Evolutionary conservation across 164 flowering plant genomes (phyloP).

Genomic region (Vitis cinerea): DNA sequence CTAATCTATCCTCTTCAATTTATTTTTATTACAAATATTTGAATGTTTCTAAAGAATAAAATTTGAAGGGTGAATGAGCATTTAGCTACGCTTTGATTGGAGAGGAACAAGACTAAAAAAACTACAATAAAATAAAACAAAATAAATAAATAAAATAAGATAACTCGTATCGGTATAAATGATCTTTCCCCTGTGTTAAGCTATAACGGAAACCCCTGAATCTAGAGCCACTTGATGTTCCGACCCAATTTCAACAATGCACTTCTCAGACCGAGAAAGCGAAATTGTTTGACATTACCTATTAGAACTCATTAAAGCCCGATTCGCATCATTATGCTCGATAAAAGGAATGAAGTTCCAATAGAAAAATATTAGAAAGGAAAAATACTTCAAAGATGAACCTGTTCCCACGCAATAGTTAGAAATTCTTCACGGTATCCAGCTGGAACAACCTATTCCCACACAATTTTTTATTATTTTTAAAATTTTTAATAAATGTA

Average conservation of each 20-base stretch:
- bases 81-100: too few species aligned
- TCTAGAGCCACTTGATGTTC: conserved; percentile 18
- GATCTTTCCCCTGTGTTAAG: conserved; percentile 24
- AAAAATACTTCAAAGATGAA: conserved; percentile 16
- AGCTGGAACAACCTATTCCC: too few species aligned
- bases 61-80: too few species aligned
- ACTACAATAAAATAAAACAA: too few species aligned
- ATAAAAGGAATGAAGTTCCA: conserved; percentile 17
- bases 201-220: conserved; percentile 23
- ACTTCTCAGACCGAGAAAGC: conserved; percentile 47
- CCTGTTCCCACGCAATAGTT: conserved; percentile 1
- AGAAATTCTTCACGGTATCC: too few species aligned
- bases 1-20: too few species aligned
- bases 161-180: conserved; percentile 2
- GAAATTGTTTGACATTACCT: conserved; percentile 42
- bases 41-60: too few species aligned
- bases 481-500: too few species aligned
- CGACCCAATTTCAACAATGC: conserved; percentile 8
- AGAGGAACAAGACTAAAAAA: too few species aligned
- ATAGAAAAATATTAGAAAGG: conserved; percentile 11
- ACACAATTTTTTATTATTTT: too few species aligned
- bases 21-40: too few species aligned
- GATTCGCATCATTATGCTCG: conserved; percentile 10
- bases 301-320: conserved; percentile 12
- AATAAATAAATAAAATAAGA: background rate